phyloP scores from a whole-genome alignment of 2,329 filamentous ascomycete genomes.

The Zymoseptoria ardabiliae region DNA sequence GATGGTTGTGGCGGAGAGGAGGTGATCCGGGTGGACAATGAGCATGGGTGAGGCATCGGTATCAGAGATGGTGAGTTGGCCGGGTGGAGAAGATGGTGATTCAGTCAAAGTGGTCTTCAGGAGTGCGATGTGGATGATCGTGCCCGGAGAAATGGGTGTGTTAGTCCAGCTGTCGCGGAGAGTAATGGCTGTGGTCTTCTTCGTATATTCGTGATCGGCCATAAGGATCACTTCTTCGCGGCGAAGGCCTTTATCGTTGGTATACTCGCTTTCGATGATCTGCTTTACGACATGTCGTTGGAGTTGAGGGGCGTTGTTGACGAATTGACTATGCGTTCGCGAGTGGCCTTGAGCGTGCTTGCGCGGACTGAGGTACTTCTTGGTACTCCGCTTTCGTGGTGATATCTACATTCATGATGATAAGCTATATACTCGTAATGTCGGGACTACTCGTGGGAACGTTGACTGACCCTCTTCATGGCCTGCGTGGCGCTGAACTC shows the following conservation, averaged over 20 bases:
- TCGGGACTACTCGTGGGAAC: slow-evolving; percentile 13
- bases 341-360: slow-evolving; percentile 6
- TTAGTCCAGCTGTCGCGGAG: slow-evolving; percentile 83
- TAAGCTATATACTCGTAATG: slow-evolving; percentile 28
- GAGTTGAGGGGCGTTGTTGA: slow-evolving; percentile 3
- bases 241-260: slow-evolving; percentile 49
- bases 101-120: slow-evolving; percentile 48
- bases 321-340: not conserved
- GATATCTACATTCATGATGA: slow-evolving; percentile 23
- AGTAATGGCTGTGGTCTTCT: slow-evolving; percentile 59
- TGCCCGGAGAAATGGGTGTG: slow-evolving; percentile 64
- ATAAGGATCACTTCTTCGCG: slow-evolving; percentile 62
- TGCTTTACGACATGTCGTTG: slow-evolving; percentile 70
- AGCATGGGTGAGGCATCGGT: slow-evolving; percentile 62
- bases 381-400: slow-evolving; percentile 18
- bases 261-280: slow-evolving; percentile 62
- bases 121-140: slow-evolving; percentile 69
- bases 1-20: slow-evolving; percentile 89
- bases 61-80: slow-evolving; percentile 69
- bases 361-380: slow-evolving; percentile 8
- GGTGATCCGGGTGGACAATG: slow-evolving; percentile 88
- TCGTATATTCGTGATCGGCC: slow-evolving; percentile 71
- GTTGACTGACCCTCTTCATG: slow-evolving; percentile 33
- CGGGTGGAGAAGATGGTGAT: slow-evolving; percentile 31
- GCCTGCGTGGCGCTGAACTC: slow-evolving; percentile 68